A percentile compares a stretch with the other conserved stretches of the same genome.
Conservation (phyloP, 495 filamentous ascomycete species). For the Aeminium ludgeri region DNA sequence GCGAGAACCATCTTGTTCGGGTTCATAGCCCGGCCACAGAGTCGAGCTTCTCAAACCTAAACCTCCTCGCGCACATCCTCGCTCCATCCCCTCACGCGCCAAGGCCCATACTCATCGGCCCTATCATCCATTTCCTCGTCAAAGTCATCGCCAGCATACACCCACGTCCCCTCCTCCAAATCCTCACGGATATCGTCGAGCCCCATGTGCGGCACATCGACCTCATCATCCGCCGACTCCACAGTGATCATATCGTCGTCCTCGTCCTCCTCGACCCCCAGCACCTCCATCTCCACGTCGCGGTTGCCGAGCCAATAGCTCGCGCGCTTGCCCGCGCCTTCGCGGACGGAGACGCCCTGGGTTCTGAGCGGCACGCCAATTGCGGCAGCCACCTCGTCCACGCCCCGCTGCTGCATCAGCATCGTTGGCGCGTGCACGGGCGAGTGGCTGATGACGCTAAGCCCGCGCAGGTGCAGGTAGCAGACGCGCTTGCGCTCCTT, state of each 20-base stretch:
- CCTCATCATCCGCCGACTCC: conserved; percentile 9
- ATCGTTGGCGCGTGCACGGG: conserved; percentile 25
- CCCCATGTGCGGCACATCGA: conserved; percentile 11
- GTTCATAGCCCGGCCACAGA: too few species aligned
- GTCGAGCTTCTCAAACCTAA: too few species aligned
- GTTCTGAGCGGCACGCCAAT: too few species aligned
- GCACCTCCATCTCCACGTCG: conserved; percentile 19
- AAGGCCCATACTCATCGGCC: too few species aligned
- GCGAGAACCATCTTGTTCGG: too few species aligned
- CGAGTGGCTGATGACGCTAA: conserved; percentile 64
- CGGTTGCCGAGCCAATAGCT: conserved; percentile 67
- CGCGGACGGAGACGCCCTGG: conserved; percentile 17
- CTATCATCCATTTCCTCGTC: too few species aligned
- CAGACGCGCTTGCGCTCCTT: conserved; percentile 82
- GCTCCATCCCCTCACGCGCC: too few species aligned
- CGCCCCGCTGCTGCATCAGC: background rate
- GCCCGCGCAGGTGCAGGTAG: conserved; percentile 75
- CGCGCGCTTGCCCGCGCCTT: conserved; percentile 55
- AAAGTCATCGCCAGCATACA: too few species aligned
- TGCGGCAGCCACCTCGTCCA: too few species aligned
- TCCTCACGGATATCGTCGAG: conserved; percentile 12
- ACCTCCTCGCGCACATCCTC: too few species aligned
- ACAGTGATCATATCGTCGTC: conserved; percentile 12
- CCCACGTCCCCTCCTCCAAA: conserved; percentile 6
- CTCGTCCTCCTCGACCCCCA: conserved; percentile 17